Conservation (phyloP, 2,329 filamentous ascomycete genomes). For the Tolypocladium cylindrosporum region DNA sequence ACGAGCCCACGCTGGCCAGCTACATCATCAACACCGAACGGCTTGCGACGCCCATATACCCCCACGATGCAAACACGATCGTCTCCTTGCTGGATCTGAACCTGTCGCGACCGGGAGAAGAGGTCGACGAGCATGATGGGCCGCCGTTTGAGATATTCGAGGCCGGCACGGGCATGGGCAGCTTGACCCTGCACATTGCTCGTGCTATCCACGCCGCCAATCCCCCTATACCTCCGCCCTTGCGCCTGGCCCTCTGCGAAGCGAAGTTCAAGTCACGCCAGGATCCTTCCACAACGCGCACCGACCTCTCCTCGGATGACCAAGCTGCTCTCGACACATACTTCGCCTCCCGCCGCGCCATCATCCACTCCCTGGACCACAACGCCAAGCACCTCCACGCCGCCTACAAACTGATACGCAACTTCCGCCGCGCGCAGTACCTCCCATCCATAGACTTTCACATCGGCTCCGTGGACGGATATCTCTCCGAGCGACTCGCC, state of each 20-base stretch:
- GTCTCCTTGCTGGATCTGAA: slow-evolving; percentile 70
- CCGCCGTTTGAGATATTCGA: slow-evolving; percentile 65
- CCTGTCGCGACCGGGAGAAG: slow-evolving; percentile 30
- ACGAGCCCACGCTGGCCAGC: slow-evolving; percentile 60
- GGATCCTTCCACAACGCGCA: slow-evolving; percentile 7
- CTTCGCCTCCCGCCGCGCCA: slow-evolving; percentile 45
- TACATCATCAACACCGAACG: slow-evolving; percentile 60
- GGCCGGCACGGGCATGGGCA: slow-evolving; percentile 77
- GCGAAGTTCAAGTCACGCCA: slow-evolving; percentile 10
- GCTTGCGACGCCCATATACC: slow-evolving; percentile 67
- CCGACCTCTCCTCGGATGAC: slow-evolving; percentile 17
- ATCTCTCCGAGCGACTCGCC: slow-evolving; percentile 44
- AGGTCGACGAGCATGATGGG: slow-evolving; percentile 20
- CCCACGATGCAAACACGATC: slow-evolving; percentile 64
- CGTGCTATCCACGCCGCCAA: slow-evolving; percentile 69
- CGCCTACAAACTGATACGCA: slow-evolving; percentile 53
- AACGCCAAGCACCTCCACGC: slow-evolving; percentile 51
- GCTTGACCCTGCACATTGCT: slow-evolving; percentile 64
- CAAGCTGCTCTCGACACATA: slow-evolving; percentile 31
- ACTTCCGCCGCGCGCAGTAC: slow-evolving; percentile 64
- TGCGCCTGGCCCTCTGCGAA: slow-evolving; percentile 21
- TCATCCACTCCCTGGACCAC: slow-evolving; percentile 68
- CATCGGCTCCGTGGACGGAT: slow-evolving; percentile 53
- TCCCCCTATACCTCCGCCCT: slow-evolving; percentile 32
- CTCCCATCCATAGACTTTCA: slow-evolving; percentile 64